Conservation (phyloP, 306 rosid species). For the Delonix regia region DNA sequence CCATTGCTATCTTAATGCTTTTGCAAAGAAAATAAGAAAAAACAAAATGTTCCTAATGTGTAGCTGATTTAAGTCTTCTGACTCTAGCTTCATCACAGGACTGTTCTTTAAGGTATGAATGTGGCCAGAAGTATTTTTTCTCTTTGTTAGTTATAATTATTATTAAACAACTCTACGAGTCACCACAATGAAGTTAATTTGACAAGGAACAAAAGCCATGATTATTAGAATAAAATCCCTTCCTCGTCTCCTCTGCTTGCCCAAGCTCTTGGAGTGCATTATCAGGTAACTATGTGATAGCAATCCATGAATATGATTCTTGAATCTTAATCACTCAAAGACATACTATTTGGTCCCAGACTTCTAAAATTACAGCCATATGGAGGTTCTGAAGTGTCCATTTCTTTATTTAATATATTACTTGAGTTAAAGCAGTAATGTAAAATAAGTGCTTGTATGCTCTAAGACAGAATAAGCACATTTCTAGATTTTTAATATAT, state of each 20-base stretch:
- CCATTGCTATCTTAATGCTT: no score
- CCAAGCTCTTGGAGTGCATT: neutral
- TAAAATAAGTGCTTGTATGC: neutral
- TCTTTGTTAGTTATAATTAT: neutral
- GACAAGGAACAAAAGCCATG: neutral
- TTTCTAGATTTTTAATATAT: neutral
- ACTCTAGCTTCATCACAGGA: neutral
- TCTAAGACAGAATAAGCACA: neutral
- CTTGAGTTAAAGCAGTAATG: neutral
- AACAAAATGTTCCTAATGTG: neutral
- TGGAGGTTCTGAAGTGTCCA: neutral
- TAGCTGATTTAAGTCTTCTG: neutral
- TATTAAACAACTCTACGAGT: neutral
- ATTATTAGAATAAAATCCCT: neutral
- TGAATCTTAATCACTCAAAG: neutral
- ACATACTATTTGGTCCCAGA: neutral
- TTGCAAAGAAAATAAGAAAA: no score
- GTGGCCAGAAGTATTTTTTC: no score
- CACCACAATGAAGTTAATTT: neutral
- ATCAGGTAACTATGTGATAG: neutral
- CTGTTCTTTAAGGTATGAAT: no score
- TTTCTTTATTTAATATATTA: neutral
- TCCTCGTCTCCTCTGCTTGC: neutral
- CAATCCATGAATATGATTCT: slow-evolving; percentile 9
- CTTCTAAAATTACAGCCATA: neutral